Conservation (phyloP, 2,329 filamentous ascomycete genomes). For the Kalaharituber pfeilii region DNA sequence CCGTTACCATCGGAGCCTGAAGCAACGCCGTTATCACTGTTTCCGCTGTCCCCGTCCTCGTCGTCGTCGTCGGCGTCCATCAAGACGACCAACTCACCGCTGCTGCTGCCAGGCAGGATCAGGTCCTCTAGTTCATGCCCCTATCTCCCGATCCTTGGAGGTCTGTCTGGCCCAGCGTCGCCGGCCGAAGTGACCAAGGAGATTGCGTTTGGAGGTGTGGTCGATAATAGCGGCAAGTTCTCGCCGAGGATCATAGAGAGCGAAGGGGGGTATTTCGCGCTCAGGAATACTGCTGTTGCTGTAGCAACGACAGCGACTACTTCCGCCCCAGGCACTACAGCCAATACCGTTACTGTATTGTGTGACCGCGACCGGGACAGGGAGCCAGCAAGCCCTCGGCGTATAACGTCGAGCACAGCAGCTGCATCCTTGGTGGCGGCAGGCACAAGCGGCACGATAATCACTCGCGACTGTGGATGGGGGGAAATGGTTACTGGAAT, state of each 20-base stretch:
- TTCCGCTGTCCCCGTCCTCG: no score
- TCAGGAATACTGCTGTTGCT: neutral
- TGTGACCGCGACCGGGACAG: neutral
- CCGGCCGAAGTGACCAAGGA: neutral
- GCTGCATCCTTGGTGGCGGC: neutral
- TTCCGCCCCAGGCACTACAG: no score
- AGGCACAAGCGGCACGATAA: neutral
- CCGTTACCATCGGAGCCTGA: neutral
- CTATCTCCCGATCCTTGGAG: neutral
- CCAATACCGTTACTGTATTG: no score
- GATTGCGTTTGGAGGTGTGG: neutral
- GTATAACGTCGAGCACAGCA: neutral
- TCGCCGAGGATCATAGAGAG: neutral
- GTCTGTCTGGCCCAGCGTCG: slow-evolving; percentile 1
- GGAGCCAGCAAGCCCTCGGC: neutral
- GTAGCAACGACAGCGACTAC: no score
- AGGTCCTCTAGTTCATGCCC: neutral
- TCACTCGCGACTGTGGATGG: neutral
- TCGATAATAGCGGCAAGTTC: slow-evolving; percentile 1
- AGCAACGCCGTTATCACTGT: no score
- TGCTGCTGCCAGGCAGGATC: neutral
- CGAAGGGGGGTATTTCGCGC: neutral
- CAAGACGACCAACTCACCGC: neutral
- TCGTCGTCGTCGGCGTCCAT: neutral
- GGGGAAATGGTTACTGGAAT: slow-evolving; percentile 1